Conservation (phyloP, 2,329 filamentous ascomycete species). For the Thelonectria olida region DNA sequence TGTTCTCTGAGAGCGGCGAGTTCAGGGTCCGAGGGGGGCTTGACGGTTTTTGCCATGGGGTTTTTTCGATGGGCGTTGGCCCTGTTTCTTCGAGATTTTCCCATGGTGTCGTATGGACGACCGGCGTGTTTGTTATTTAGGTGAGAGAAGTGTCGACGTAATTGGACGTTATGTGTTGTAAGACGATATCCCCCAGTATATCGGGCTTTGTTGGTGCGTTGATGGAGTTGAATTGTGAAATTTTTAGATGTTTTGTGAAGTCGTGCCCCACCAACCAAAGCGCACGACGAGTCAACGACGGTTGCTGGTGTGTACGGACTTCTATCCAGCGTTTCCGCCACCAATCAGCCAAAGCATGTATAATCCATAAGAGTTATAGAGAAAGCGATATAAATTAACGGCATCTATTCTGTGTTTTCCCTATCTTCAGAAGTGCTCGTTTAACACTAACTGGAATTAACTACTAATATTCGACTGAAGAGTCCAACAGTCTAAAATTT, state of each 20-base stretch:
- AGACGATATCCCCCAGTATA: background rate
- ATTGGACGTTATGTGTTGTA: background rate
- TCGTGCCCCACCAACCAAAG: background rate
- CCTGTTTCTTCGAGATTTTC: slow-evolving; percentile 66
- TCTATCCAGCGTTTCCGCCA: background rate
- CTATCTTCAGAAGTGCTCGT: too few species aligned
- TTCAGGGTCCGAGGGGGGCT: slow-evolving; percentile 70
- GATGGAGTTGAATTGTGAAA: background rate
- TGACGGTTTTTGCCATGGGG: slow-evolving; percentile 66
- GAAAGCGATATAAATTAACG: too few species aligned
- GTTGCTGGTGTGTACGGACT: too few species aligned
- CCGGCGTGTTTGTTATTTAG: background rate
- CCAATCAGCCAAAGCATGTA: background rate
- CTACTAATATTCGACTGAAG: too few species aligned
- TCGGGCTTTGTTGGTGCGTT: background rate
- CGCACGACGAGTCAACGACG: background rate
- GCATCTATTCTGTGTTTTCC: too few species aligned
- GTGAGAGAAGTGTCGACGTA: background rate
- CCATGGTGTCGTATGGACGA: slow-evolving; percentile 59
- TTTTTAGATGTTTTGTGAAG: background rate
- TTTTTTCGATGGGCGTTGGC: slow-evolving; percentile 60
- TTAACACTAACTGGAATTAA: too few species aligned
- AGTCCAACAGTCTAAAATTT: too few species aligned
- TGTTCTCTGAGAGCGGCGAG: slow-evolving; percentile 69
- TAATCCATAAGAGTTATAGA: too few species aligned